Conservation (phyloP, 2,329 filamentous ascomycete genomes). For the Alternaria angustiovoidea region DNA sequence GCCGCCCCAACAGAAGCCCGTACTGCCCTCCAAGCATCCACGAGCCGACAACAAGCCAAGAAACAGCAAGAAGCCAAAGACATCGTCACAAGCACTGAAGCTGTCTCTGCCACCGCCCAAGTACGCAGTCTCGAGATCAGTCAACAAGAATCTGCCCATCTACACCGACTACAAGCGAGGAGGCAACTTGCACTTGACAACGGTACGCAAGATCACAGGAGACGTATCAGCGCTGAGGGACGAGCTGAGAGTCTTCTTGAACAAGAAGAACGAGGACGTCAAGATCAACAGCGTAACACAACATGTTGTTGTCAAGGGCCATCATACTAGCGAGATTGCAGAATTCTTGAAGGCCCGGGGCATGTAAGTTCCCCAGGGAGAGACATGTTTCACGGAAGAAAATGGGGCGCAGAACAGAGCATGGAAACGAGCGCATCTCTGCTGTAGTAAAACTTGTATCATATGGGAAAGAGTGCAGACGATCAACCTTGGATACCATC, state of each 20-base stretch:
- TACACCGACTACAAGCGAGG: conserved; percentile 79
- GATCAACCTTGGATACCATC: background rate
- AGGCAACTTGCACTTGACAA: conserved; percentile 76
- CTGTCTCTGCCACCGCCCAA: conserved; percentile 48
- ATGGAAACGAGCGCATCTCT: background rate
- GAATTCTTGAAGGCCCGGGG: conserved; percentile 29
- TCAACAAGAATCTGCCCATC: conserved; percentile 74
- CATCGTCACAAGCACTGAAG: conserved; percentile 4
- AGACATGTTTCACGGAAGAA: background rate
- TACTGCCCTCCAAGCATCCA: conserved; percentile 27
- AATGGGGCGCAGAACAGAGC: background rate
- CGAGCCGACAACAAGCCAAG: conserved; percentile 14
- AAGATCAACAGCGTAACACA: conserved; percentile 69
- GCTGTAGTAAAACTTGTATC: background rate
- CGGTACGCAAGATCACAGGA: conserved; percentile 81
- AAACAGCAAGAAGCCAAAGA: conserved; percentile 13
- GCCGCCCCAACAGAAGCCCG: conserved; percentile 31
- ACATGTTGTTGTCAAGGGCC: conserved; percentile 65
- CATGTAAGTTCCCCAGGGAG: conserved; percentile 14
- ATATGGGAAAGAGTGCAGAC: background rate
- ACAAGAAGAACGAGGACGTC: conserved; percentile 64
- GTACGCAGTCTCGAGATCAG: conserved; percentile 77
- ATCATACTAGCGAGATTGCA: conserved; percentile 16
- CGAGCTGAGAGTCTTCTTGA: conserved; percentile 69
- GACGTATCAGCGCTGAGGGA: conserved; percentile 69